Percentiles rank a stretch among this genome's conserved stretches.
These are phyloP conservation scores for Colletotrichum tropicale DNA, from an alignment of 2,329 filamentous ascomycete genomes.

Conservation along the genomic window DNA sequence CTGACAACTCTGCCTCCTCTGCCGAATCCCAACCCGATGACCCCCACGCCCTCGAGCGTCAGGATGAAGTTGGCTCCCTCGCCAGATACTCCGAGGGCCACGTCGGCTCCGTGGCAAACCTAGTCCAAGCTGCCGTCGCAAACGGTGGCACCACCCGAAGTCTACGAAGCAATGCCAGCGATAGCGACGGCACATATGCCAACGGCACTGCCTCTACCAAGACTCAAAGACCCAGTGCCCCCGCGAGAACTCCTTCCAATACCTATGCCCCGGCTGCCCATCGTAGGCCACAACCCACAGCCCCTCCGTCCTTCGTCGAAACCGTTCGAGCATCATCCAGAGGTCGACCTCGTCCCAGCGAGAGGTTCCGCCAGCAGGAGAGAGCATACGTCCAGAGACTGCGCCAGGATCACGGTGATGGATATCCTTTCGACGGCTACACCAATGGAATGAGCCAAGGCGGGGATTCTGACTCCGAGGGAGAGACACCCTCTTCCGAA, in stretches of 20 bases:
- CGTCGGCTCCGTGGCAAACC: constrained; percentile 47
- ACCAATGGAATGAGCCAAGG: constrained; percentile 52
- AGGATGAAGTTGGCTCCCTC: constrained; percentile 52
- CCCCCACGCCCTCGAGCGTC: constrained; percentile 49
- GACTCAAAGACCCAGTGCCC: constrained; percentile 70
- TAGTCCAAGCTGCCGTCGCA: constrained; percentile 23
- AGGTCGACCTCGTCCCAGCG: constrained; percentile 51
- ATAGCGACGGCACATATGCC: constrained; percentile 20
- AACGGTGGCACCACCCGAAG: constrained; percentile 16
- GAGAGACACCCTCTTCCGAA: constrained; percentile 87
- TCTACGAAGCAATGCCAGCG: constrained; percentile 26
- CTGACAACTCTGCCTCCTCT: constrained; percentile 53
- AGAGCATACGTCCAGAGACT: constrained; percentile 94
- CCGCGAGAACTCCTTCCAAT: constrained; percentile 76
- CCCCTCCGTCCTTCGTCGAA: constrained; percentile 46
- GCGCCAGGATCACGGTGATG: constrained; percentile 71
- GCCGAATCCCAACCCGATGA: constrained; percentile 49
- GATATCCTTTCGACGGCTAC: constrained; percentile 59
- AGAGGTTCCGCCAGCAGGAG: constrained; percentile 78
- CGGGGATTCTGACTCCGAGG: constrained; percentile 83
- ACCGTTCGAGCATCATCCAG: constrained; percentile 57
- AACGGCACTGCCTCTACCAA: constrained; percentile 41
- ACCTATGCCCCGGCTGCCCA: constrained; percentile 77
- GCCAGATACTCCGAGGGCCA: constrained; percentile 47
- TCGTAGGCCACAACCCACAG: constrained; percentile 47